Base-by-base conservation (phyloP, 176 grass and related monocot species). In the Carex littledalei region DNA sequence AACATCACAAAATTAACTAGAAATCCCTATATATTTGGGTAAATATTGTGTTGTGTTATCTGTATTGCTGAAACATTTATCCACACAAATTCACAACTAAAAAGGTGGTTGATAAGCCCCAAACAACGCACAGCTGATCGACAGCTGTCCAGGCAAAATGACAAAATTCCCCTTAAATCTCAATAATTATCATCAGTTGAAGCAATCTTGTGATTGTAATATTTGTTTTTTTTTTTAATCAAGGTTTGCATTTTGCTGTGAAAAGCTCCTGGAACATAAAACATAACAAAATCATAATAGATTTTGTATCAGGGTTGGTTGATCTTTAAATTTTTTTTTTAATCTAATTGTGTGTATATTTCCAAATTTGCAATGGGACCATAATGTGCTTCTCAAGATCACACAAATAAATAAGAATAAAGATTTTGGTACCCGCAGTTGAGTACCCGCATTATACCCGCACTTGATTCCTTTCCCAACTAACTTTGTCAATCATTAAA, bases 61-160 rank as follows among this genome's bases (percentile, higher is more conserved):
- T 68, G 65, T 64, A 64, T 29, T 2, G 58, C 17, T 22, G 45
- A 47, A 9, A 47, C 47, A 50, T 10, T 50, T 50, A 50, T 50
- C 47, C 1, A 50, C 47, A 50, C 60, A 24, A 63, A 50, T 50
- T 72, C 68, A 72, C 68, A 72, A 39, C 35, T 72, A 45, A 72
- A 47, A 26, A 54, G 52, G 76, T 59, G 1, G 76, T 56, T 79
- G 20, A 58, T 34, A 79, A 79, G 29, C 76, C 34, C 76, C 76
- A 79, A 81, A 63, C 14, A 12, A 63, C 45, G 37, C 56, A 81
- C 35, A 41, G 43, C 31, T 34, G 59, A 63, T 61, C 18, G 11
- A 81, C 79, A 81, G 79, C 55, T 81, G 79, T 63, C 79, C 29
- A 5, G 12, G 49, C 8, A 54, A 77, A 77, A 53, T 77, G 73